Evolutionary conservation across 441 rosid genomes (phyloP).

Genomic region (Macaranga tanarius): DNA sequence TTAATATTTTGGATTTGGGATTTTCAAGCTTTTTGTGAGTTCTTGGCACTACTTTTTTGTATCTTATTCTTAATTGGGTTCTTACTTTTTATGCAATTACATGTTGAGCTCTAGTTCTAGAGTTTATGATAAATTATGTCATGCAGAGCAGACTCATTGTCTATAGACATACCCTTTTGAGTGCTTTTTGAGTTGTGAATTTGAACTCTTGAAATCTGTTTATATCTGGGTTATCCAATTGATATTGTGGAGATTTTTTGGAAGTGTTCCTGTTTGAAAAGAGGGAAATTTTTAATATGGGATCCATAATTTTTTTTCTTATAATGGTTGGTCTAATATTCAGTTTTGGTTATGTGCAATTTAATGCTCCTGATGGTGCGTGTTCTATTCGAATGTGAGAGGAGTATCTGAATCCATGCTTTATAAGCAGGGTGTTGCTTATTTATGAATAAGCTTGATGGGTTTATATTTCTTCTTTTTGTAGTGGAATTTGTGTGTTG

Average conservation of each 20-base stretch:
- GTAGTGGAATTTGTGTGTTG: background rate
- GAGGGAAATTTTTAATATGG: no score
- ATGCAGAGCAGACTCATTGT: no score
- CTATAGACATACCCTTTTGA: no score
- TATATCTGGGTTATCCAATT: background rate
- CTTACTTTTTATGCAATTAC: no score
- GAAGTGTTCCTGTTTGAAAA: no score
- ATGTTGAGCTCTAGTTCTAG: background rate
- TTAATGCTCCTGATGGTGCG: background rate
- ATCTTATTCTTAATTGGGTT: no score
- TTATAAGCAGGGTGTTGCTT: background rate
- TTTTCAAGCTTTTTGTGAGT: background rate
- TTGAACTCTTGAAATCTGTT: background rate
- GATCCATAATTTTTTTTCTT: background rate
- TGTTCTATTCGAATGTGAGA: background rate
- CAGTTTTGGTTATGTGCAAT: background rate
- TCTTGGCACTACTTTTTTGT: no score
- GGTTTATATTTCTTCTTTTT: background rate
- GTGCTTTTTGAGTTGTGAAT: background rate
- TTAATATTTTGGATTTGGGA: constrained; percentile 9
- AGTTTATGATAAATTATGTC: background rate
- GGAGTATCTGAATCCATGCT: background rate
- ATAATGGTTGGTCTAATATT: background rate
- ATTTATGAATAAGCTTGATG: background rate
- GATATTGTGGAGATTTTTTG: background rate